A percentile compares a stretch with the other conserved stretches of the same genome.
These are phyloP conservation scores for Sherardia arvensis DNA, from an alignment of 257 asterid genomes.

Conservation along the genomic window DNA sequence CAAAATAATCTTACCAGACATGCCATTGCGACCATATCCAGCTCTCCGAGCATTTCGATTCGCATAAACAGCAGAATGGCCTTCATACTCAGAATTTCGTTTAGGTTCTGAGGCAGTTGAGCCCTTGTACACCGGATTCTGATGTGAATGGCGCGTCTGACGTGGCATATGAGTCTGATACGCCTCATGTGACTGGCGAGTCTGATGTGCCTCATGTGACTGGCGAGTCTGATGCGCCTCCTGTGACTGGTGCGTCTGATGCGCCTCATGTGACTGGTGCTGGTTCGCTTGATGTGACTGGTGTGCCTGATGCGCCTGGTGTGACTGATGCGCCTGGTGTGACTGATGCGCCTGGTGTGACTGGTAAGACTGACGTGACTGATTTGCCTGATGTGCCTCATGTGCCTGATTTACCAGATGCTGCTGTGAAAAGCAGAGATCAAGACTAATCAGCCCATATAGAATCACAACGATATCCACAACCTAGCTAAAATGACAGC, in stretches of 20 bases:
- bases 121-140: conserved; percentile 42
- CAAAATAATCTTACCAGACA: conserved; percentile 41
- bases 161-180: neutral
- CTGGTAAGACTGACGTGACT: neutral
- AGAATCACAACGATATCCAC: neutral
- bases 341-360: neutral
- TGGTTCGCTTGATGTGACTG: too few relatives aligned
- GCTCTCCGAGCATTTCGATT: conserved; percentile 54
- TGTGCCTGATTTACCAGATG: neutral
- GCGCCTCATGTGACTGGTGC: too few relatives aligned
- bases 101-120: conserved; percentile 42
- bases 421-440: conserved; percentile 35
- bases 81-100: conserved; percentile 27
- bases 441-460: neutral
- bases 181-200: neutral
- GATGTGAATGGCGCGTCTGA: conserved; percentile 19
- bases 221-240: too few relatives aligned
- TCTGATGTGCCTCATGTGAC: neutral
- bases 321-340: neutral
- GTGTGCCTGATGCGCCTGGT: too few relatives aligned
- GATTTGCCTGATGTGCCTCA: neutral
- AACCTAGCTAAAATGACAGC: neutral
- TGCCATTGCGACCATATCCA: conserved; percentile 38
- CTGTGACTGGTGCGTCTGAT: too few relatives aligned
- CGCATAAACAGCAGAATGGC: conserved; percentile 26